phyloP scores from a whole-genome alignment of 352 stramenopile genomes.

The Phytophthora podocarpi region DNA sequence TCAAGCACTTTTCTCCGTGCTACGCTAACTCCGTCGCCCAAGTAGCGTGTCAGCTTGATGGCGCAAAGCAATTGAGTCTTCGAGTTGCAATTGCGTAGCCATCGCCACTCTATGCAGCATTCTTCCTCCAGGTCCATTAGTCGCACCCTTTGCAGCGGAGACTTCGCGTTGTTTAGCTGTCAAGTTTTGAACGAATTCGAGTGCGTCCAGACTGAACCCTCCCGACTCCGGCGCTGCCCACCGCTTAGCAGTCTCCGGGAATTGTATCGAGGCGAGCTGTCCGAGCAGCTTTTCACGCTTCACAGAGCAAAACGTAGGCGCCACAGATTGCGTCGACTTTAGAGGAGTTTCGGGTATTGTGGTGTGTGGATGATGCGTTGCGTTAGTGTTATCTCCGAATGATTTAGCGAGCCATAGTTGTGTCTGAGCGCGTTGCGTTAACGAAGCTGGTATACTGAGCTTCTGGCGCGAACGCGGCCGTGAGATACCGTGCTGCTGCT shows the following conservation, averaged over 20 bases:
- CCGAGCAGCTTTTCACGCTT: slow-evolving; percentile 33
- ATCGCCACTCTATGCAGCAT: slow-evolving; percentile 12
- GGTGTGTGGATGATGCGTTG: no score
- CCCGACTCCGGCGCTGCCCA: slow-evolving; percentile 3
- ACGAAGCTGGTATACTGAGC: not conserved
- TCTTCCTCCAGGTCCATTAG: not conserved
- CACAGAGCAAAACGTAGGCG: slow-evolving; percentile 35
- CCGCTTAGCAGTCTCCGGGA: slow-evolving; percentile 2
- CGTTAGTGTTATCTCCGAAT: not conserved
- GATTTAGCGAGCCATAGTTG: slow-evolving; percentile 19
- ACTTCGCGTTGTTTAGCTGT: slow-evolving; percentile 15
- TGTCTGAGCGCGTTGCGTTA: slow-evolving; percentile 28
- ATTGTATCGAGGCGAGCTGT: slow-evolving; percentile 27
- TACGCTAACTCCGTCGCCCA: not conserved
- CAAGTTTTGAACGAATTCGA: slow-evolving; percentile 19
- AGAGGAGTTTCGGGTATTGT: not conserved
- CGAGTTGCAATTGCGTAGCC: slow-evolving; percentile 19
- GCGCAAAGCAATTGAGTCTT: slow-evolving; percentile 26
- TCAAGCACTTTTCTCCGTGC: no score
- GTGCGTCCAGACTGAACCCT: slow-evolving; percentile 8
- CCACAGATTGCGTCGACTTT: not conserved
- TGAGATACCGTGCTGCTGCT: not conserved
- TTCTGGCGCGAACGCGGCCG: slow-evolving; percentile 1
- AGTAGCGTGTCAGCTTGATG: slow-evolving; percentile 19
- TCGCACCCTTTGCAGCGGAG: not conserved